Conservation (phyloP, 2,329 filamentous ascomycete species). For the Sporothrix humicola region DNA sequence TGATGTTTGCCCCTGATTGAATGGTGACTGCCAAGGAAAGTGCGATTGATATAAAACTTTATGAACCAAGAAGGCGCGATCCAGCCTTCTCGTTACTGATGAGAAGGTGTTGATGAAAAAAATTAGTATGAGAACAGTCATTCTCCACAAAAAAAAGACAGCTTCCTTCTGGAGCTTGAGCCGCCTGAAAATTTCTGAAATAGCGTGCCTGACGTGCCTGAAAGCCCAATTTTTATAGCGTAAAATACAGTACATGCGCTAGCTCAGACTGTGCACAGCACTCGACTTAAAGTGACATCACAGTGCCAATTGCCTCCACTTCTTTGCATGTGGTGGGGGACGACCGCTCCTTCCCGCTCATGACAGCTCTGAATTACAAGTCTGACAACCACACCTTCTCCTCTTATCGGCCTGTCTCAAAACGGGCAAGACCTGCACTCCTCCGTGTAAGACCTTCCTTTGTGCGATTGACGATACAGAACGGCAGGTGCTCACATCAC, state of each 20-base stretch:
- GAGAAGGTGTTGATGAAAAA: conserved; percentile 17
- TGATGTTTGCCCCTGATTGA: background rate
- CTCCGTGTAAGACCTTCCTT: background rate
- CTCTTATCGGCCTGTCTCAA: conserved; percentile 15
- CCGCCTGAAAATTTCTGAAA: background rate
- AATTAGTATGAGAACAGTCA: conserved; percentile 20
- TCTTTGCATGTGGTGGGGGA: conserved; percentile 27
- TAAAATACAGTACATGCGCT: background rate
- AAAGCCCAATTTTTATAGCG: background rate
- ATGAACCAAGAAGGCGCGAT: conserved; percentile 20
- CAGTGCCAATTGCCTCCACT: conserved; percentile 1
- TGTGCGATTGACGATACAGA: background rate
- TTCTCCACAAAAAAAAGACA: conserved; percentile 21
- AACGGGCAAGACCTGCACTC: conserved; percentile 7
- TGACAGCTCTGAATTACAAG: conserved; percentile 20
- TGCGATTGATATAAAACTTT: conserved; percentile 5
- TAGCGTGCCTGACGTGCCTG: background rate
- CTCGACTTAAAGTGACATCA: background rate
- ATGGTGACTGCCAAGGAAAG: background rate
- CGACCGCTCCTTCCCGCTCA: conserved; percentile 24
- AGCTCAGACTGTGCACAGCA: background rate
- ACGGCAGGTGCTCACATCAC: background rate
- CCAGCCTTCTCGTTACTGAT: background rate
- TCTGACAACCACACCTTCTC: background rate
- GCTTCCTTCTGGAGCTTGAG: background rate